These are phyloP conservation scores for Penicillium cinerascens DNA, from an alignment of 495 filamentous ascomycete genomes.

Conservation along the genomic window DNA sequence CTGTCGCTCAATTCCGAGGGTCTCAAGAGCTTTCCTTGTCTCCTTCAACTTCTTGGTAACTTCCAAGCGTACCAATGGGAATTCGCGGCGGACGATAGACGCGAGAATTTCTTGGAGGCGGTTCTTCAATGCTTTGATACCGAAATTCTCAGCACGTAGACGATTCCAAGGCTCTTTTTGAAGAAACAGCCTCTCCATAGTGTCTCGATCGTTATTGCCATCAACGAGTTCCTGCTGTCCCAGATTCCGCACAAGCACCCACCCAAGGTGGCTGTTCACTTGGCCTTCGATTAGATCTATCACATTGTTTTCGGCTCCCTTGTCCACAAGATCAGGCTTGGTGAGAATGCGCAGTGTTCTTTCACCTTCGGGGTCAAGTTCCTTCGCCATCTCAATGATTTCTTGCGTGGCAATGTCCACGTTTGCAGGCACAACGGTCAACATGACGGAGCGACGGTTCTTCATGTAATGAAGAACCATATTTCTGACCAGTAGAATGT, in stretches of 20 bases:
- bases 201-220: slow-evolving; percentile 12
- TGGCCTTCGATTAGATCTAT: slow-evolving; percentile 47
- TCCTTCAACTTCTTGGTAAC: slow-evolving; percentile 22
- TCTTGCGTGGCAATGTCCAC: slow-evolving; percentile 62
- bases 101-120: slow-evolving; percentile 30
- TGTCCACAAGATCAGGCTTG: slow-evolving; percentile 58
- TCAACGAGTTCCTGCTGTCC: slow-evolving; percentile 28
- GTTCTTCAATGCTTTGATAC: slow-evolving; percentile 44
- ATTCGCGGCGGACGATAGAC: slow-evolving; percentile 47
- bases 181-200: slow-evolving; percentile 21
- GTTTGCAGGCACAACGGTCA: slow-evolving; percentile 60
- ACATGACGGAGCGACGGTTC: slow-evolving; percentile 52
- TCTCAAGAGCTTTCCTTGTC: slow-evolving; percentile 27
- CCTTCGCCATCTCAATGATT: slow-evolving; percentile 51
- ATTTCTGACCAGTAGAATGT: slow-evolving; percentile 46
- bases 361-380: slow-evolving; percentile 44
- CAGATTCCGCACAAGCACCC: slow-evolving; percentile 54
- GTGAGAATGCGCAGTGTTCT: slow-evolving; percentile 59
- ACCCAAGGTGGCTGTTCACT: slow-evolving; percentile 47
- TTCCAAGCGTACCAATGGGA: slow-evolving; percentile 37
- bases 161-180: slow-evolving; percentile 39
- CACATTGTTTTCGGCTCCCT: slow-evolving; percentile 38
- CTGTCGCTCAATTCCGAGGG: slow-evolving; percentile 44
- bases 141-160: slow-evolving; percentile 44
- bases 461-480: slow-evolving; percentile 56